A percentile compares a stretch with the other conserved stretches of the same genome.
phyloP scores from a whole-genome alignment of 2,329 filamentous ascomycete species.

The Trichoderma atrobrunneum region DNA sequence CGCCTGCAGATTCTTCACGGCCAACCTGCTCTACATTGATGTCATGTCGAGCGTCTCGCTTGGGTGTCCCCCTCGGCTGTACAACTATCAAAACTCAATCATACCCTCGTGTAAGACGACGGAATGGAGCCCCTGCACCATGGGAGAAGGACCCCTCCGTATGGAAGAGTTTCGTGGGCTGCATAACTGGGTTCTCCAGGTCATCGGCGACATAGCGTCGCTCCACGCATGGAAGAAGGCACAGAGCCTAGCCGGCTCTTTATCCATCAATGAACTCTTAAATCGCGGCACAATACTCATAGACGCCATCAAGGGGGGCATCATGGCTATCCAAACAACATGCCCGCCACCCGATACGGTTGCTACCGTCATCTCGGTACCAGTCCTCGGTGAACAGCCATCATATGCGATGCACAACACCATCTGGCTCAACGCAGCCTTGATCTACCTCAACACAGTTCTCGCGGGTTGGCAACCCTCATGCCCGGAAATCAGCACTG shows the following conservation, averaged over 20 bases:
- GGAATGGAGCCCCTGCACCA: constrained; percentile 22
- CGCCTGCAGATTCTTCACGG: constrained; percentile 47
- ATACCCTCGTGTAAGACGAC: constrained; percentile 34
- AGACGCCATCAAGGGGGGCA: constrained; percentile 33
- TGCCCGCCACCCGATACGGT: not conserved
- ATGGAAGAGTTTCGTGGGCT: constrained; percentile 54
- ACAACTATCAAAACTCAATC: constrained; percentile 39
- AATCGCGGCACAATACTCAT: constrained; percentile 43
- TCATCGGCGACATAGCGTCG: constrained; percentile 52
- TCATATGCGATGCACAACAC: constrained; percentile 32
- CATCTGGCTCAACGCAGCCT: constrained; percentile 48
- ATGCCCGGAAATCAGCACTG: constrained; percentile 39
- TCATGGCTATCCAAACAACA: constrained; percentile 31
- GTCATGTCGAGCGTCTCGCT: constrained; percentile 49
- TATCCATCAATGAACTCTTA: constrained; percentile 47
- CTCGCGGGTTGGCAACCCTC: constrained; percentile 51
- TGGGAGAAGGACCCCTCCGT: constrained; percentile 33
- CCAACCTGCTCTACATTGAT: constrained; percentile 48
- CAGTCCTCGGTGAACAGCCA: constrained; percentile 23
- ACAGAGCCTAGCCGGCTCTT: constrained; percentile 39
- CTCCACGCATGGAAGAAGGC: constrained; percentile 56
- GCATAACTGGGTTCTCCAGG: constrained; percentile 55
- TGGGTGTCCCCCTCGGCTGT: constrained; percentile 41
- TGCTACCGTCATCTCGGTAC: constrained; percentile 21
- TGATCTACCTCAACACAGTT: constrained; percentile 49